Conservation (phyloP, 768 basidiomycete species). For the Phaffia tasmanica region DNA sequence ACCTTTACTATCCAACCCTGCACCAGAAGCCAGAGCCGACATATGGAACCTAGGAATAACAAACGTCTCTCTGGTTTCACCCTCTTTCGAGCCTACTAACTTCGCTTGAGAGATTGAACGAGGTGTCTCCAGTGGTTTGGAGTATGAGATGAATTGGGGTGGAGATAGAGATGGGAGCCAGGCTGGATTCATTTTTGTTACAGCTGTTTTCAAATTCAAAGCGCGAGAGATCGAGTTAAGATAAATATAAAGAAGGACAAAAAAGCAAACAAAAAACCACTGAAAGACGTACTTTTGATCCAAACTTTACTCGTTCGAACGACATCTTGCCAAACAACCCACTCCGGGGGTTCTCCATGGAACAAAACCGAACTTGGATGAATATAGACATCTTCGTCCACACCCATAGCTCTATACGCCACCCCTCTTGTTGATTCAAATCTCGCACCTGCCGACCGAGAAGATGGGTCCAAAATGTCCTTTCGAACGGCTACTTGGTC, state of each 20-base stretch:
- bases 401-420: conserved; percentile 66
- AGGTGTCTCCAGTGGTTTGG: conserved; percentile 61
- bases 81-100: conserved; percentile 20
- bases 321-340: conserved; percentile 70
- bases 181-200: conserved; percentile 72
- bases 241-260: neutral
- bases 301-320: conserved; percentile 62
- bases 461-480: conserved; percentile 57
- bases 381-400: conserved; percentile 74
- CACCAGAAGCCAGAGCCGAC: neutral
- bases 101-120: conserved; percentile 6
- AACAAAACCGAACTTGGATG: conserved; percentile 79
- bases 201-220: conserved; percentile 42
- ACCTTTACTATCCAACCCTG: conserved; percentile 13
- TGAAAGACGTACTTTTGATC: conserved; percentile 55
- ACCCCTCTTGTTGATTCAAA: conserved; percentile 67
- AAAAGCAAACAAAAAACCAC: neutral
- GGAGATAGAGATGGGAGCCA: conserved; percentile 76
- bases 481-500: conserved; percentile 89
- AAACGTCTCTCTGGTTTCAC: conserved; percentile 21
- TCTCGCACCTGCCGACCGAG: conserved; percentile 49
- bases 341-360: conserved; percentile 64
- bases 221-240: neutral
- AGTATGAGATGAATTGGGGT: conserved; percentile 69
- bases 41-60: conserved; percentile 25